Evolutionary conservation across 345 rosid genomes (phyloP).

Genomic region (Rhodamnia argentea): DNA sequence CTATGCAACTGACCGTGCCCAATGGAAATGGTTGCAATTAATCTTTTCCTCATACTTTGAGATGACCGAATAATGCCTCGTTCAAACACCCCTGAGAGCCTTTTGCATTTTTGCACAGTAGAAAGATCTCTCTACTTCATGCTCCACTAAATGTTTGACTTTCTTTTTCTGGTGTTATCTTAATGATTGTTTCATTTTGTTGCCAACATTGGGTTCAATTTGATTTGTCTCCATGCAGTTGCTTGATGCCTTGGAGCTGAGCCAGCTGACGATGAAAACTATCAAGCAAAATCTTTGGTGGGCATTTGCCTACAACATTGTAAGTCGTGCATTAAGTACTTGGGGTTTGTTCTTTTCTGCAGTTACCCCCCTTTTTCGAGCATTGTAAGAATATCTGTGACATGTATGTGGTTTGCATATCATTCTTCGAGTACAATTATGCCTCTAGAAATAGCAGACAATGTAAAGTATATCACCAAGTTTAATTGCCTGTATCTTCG

Average conservation of each 20-base stretch:
- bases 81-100: not conserved
- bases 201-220: not conserved
- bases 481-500: not conserved
- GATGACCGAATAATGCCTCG: not conserved
- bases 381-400: not conserved
- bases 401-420: not conserved
- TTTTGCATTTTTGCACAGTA: not conserved
- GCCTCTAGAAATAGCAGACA: not conserved
- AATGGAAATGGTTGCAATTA: not conserved
- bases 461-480: not conserved
- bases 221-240: constrained; percentile 31
- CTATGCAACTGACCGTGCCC: not conserved
- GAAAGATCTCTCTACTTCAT: not conserved
- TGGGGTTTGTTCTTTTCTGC: not conserved
- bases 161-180: not conserved
- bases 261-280: constrained; percentile 93
- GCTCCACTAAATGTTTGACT: not conserved
- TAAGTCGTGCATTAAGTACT: constrained; percentile 20
- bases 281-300: constrained; percentile 98
- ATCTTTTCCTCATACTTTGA: not conserved
- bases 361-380: not conserved
- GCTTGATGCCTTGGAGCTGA: constrained; percentile 89
- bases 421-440: not conserved
- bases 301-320: constrained; percentile 98
- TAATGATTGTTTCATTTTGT: not conserved